Percentiles rank a stretch among this genome's conserved stretches.
phyloP scores from a whole-genome alignment of 192 early-diverging fungal species.

The Fimicolochytrium jonesii region DNA sequence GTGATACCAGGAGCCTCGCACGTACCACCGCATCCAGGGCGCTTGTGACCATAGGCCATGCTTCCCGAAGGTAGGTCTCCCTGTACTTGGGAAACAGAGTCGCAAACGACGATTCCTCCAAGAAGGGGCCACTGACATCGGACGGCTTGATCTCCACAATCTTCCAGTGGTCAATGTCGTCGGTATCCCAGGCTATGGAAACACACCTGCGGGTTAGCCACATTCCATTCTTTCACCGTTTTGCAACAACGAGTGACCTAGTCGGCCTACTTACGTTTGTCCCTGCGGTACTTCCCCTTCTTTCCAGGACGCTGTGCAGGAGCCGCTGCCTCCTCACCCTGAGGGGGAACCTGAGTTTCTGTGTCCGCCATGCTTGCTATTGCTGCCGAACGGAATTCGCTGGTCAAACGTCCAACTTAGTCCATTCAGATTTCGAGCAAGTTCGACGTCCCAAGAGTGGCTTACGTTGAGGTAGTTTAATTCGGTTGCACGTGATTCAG shows the following conservation, averaged over 20 bases:
- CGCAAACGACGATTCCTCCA: slow-evolving; percentile 95
- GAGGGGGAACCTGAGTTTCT: no score
- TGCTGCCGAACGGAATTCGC: no score
- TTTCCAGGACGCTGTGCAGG: slow-evolving; percentile 29
- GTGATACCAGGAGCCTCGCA: neutral
- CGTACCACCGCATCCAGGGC: slow-evolving; percentile 70
- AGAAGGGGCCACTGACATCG: slow-evolving; percentile 57
- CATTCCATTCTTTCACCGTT: neutral
- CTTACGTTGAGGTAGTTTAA: no score
- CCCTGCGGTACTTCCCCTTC: slow-evolving; percentile 54
- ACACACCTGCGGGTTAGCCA: neutral
- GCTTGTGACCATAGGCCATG: slow-evolving; percentile 84
- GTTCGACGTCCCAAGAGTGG: no score
- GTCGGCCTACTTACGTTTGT: slow-evolving; percentile 46
- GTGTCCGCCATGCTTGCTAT: no score
- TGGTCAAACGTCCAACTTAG: no score
- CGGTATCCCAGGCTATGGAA: slow-evolving; percentile 75
- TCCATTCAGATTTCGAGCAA: no score
- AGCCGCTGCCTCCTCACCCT: neutral
- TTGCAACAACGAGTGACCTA: neutral
- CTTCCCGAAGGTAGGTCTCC: slow-evolving; percentile 86
- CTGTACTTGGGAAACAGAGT: slow-evolving; percentile 98
- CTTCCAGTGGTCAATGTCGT: slow-evolving; percentile 92
- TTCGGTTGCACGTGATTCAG: no score
- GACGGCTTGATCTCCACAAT: slow-evolving; percentile 81